Base-by-base conservation (phyloP, 345 rosid species). In the Ceriops zippeliana region DNA sequence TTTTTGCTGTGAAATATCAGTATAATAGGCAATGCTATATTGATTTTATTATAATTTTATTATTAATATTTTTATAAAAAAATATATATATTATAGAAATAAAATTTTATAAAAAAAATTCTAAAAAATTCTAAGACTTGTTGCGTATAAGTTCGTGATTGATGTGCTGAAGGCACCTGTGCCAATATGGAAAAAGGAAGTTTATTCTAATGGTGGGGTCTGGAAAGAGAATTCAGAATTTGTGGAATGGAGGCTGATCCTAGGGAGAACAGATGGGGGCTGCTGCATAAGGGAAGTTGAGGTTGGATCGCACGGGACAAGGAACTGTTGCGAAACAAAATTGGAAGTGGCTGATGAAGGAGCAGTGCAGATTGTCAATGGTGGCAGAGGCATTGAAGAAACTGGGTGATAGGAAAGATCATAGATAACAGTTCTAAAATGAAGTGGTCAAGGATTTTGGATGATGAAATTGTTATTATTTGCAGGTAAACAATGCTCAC, bases 201-300 rank as follows among this genome's bases (percentile, higher is more conserved):
- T 95, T 38, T 91, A 95, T 69, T 67, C 88, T 19, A 85, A 86
- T 63, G 99, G 98, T 52, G 96, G 90, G 77, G 79, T 91, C 61
- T 95, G 99, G 98, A 95, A 95, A 80, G 98, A 95, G 81, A 95
- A 95, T 74, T 70, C 85, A 0, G 97, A 95, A 80, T 95, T 95
- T 65, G 26, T 81, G 66, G 89, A 84, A 79, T 82, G 90, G 62
- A 85, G 84, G 65, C 15, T 74, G 10, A 88, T 82, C 71, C 88
- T 82, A 16, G 81, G 85, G 11, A 85, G 80, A 67, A 75, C 71
- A 27, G 62, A 61, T 21, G 73, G 74, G 19, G 59, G 64, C 61
- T 66, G 78, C 71, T 52, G 75, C 6, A 56, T 56, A 62, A 78
- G 71, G 72, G 69, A 76, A 70, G 67, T 46, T 62, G 81, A 74